phyloP scores from a whole-genome alignment of 352 stramenopile species.

The Globisporangium spinosum region DNA sequence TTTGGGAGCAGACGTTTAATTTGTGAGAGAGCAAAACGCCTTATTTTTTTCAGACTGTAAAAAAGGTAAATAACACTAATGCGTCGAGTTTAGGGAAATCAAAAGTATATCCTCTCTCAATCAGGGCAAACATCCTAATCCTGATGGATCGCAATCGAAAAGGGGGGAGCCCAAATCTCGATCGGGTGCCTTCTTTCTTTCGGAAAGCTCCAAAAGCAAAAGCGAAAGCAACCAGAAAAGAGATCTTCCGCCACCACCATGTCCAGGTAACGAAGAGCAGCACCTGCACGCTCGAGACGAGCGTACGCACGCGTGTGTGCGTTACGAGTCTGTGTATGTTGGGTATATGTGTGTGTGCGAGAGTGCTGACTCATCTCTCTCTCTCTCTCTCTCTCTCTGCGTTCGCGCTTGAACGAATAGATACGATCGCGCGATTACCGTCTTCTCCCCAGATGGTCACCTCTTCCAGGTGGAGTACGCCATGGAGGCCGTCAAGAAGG shows the following conservation, averaged over 20 bases:
- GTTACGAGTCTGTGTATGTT: background rate
- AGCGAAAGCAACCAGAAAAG: slow-evolving; percentile 11
- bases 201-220: slow-evolving; percentile 1
- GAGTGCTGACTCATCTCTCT: background rate
- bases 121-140: background rate
- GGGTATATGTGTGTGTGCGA: background rate
- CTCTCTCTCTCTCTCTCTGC: background rate
- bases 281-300: background rate
- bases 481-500: slow-evolving; percentile 98
- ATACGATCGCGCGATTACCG: slow-evolving; percentile 99
- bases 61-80: no score
- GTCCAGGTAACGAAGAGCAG: slow-evolving; percentile 30
- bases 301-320: background rate
- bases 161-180: background rate
- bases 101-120: background rate
- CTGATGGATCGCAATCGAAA: background rate
- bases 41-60: background rate
- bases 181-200: background rate
- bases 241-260: slow-evolving; percentile 22
- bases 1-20: background rate
- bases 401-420: slow-evolving; percentile 34
- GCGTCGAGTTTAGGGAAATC: background rate
- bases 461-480: slow-evolving; percentile 99
- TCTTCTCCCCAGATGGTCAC: slow-evolving; percentile 99
- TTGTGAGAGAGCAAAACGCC: background rate